These are phyloP conservation scores for Penicillium lagena DNA, from an alignment of 495 filamentous ascomycete genomes.

Conservation along the genomic window DNA sequence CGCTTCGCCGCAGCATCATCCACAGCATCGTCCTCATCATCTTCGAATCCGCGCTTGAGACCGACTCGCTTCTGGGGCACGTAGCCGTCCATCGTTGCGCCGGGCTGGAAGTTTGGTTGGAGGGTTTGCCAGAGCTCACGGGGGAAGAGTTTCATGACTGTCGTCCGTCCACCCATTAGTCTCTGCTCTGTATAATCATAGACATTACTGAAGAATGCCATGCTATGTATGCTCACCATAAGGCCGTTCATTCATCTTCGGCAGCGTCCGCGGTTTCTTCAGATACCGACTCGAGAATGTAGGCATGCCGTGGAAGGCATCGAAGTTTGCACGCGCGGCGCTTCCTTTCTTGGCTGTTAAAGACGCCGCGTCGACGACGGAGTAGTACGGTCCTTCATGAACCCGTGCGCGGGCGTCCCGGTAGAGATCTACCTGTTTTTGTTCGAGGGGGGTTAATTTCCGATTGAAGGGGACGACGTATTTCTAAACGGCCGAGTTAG, in stretches of 20 bases:
- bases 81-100: constrained; percentile 27
- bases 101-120: constrained; percentile 38
- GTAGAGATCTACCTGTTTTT: constrained; percentile 37
- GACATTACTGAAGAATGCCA: not conserved
- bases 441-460: constrained; percentile 25
- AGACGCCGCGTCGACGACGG: constrained; percentile 41
- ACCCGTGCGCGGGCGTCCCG: constrained; percentile 43
- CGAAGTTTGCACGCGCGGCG: constrained; percentile 33
- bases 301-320: constrained; percentile 56
- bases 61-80: constrained; percentile 11
- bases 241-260: constrained; percentile 40
- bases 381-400: constrained; percentile 54
- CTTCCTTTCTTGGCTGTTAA: constrained; percentile 36
- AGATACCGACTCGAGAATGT: constrained; percentile 51
- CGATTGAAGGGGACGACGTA: constrained; percentile 30
- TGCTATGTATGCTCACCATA: constrained; percentile 33
- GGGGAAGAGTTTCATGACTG: constrained; percentile 53
- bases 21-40: constrained; percentile 39
- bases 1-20: constrained; percentile 18
- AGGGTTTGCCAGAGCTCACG: constrained; percentile 47
- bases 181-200: too few species aligned
- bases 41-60: constrained; percentile 38
- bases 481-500: constrained; percentile 17
- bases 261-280: constrained; percentile 45
- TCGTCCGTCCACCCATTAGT: not conserved